phyloP scores from a whole-genome alignment of 257 asterid genomes.

The Echium plantagineum region DNA sequence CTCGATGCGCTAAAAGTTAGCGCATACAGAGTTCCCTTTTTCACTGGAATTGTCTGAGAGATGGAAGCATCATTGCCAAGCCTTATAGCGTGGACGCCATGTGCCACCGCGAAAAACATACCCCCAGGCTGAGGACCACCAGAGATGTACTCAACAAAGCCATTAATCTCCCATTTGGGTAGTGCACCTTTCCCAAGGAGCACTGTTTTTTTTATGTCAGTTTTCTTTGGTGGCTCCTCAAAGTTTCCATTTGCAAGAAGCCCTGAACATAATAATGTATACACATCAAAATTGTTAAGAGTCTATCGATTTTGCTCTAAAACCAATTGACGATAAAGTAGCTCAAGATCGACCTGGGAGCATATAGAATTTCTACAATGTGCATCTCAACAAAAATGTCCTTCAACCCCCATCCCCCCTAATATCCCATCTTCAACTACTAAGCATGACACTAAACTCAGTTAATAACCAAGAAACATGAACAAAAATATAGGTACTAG shows the following conservation, averaged over 20 bases:
- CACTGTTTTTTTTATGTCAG: conserved; percentile 41
- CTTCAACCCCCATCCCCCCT: too few species aligned
- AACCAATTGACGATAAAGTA: too few species aligned
- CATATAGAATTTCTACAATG: too few species aligned
- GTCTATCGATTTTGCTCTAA: too few species aligned
- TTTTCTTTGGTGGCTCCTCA: conserved; percentile 54
- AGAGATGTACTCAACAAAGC: conserved; percentile 71
- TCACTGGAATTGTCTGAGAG: conserved; percentile 55
- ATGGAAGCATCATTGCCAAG: conserved; percentile 82
- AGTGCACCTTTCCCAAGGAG: conserved; percentile 45
- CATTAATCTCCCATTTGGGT: conserved; percentile 77
- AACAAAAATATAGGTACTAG: too few species aligned
- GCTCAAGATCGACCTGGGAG: too few species aligned
- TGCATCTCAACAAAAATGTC: too few species aligned
- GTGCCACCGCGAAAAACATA: conserved; percentile 75
- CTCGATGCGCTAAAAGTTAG: conserved; percentile 85
- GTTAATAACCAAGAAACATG: too few species aligned
- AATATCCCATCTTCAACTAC: too few species aligned
- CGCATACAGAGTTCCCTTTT: conserved; percentile 60
- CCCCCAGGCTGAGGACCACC: conserved; percentile 96
- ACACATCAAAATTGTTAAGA: background rate
- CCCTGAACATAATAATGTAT: conserved; percentile 29
- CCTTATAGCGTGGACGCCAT: conserved; percentile 82
- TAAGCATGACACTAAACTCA: too few species aligned
- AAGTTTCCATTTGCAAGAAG: conserved; percentile 74